A percentile compares a stretch with the other conserved stretches of the same genome.
Evolutionary conservation across 805 yeast species (phyloP).

Genomic region (Metschnikowia drakensbergensis): DNA sequence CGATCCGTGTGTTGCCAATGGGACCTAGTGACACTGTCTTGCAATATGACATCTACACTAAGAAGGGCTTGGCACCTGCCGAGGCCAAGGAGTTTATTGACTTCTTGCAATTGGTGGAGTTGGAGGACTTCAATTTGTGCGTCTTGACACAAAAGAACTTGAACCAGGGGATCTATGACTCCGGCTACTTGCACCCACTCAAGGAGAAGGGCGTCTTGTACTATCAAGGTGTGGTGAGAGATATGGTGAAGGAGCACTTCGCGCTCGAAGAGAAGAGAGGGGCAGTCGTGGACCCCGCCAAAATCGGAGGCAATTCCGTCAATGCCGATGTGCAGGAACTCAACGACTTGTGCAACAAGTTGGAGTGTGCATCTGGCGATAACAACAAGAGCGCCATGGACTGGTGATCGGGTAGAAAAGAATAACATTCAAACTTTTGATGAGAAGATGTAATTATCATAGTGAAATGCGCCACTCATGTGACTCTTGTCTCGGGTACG

Average conservation of each 20-base stretch:
- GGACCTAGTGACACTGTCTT: constrained; percentile 51
- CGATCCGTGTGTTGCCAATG: constrained; percentile 56
- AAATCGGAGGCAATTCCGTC: constrained; percentile 35
- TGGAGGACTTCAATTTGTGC: constrained; percentile 58
- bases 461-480: not conserved
- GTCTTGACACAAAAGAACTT: constrained; percentile 57
- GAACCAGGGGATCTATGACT: constrained; percentile 55
- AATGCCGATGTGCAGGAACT: constrained; percentile 45
- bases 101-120: constrained; percentile 57
- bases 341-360: constrained; percentile 46
- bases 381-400: constrained; percentile 14
- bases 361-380: constrained; percentile 40
- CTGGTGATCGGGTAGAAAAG: constrained; percentile 8
- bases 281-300: constrained; percentile 49
- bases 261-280: constrained; percentile 45
- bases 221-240: constrained; percentile 52
- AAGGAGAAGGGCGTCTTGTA: constrained; percentile 58
- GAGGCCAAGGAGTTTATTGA: constrained; percentile 60
- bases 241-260: constrained; percentile 55
- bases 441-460: no score
- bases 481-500: not conserved
- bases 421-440: not conserved
- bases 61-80: constrained; percentile 51
- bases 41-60: constrained; percentile 59
- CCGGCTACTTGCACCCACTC: constrained; percentile 57